Base-by-base conservation (phyloP, 1,284 basidiomycete genomes). In the Cerioporus squamosus region DNA sequence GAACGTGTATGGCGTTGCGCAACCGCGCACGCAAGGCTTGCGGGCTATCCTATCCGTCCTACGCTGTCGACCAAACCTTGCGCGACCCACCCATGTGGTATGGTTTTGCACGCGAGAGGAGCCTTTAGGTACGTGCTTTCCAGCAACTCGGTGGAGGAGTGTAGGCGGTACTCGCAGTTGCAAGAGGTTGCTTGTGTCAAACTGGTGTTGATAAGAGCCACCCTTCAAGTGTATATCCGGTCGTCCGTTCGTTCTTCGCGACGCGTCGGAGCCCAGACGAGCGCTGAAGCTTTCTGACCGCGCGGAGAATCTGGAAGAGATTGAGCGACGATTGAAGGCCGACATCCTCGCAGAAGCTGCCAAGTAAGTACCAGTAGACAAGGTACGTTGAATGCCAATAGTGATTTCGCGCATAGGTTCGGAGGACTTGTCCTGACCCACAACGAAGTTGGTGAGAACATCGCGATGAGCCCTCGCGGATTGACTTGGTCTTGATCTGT, bases 181-280 rank as follows among this genome's bases (percentile, higher is more conserved):
- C 23, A n/a, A 18, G 7, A 20, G 33, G 26, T 8, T 14, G 6
- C 5, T 31, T 29, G 49, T n/a, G n/a, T 18, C 17, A 50, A 33
- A 45, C 24, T 22, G 15, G 50, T 57, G 43, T 64, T 64, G 51
- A 64, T 61, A 57, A 39, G 17, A 40, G 44, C 57, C 69, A 26
- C 26, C 23, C 51, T 63, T 61, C 58, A 75, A 84, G 87, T 97
- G 42, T 96, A 95, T 98, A 60, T 95, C 94, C 53, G 94, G 94
- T 12, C 85, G 95, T 29, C 95, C 97, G 0, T 99, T 97, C 68
- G 97, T 99, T 14, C 81, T 99, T n/a, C 85, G 97, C 49, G 97
- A 99, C 72, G 88, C 93, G 0, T 85, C 93, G 14, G 87, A 91
- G 57, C 97, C 97, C 1, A 84, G 91, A 57, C 83, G 86, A 51